A percentile compares a stretch with the other conserved stretches of the same genome.
These are phyloP conservation scores for Lactarius evosmus DNA, from an alignment of 768 basidiomycete genomes.

Conservation along the genomic window DNA sequence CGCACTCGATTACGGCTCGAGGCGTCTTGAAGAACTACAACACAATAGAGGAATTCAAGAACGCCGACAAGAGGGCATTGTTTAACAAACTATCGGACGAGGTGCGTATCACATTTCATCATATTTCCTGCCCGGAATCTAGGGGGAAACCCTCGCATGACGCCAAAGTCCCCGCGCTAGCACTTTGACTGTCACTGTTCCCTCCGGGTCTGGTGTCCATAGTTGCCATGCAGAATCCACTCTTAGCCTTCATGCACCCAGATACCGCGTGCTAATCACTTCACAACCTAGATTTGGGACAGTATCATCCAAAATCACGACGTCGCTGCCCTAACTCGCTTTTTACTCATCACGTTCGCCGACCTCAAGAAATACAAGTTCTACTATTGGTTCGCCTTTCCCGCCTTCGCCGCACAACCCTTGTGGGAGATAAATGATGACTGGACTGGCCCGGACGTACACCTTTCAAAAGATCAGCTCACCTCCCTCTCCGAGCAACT, in stretches of 20 bases:
- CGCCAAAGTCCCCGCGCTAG: not conserved
- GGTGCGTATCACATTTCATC: constrained; percentile 40
- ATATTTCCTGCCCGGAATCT: not conserved
- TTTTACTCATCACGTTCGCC: constrained; percentile 89
- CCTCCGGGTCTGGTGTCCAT: not conserved
- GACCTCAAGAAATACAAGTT: constrained; percentile 99
- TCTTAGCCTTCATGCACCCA: not conserved
- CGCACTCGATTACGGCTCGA: constrained; percentile 48
- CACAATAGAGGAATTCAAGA: constrained; percentile 94
- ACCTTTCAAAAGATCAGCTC: constrained; percentile 45
- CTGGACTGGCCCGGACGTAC: constrained; percentile 50
- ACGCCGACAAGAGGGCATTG: constrained; percentile 81
- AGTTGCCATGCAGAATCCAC: too few species aligned
- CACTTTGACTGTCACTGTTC: not conserved
- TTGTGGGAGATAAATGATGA: constrained; percentile 81
- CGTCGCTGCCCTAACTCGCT: constrained; percentile 60
- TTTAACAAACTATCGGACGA: constrained; percentile 71
- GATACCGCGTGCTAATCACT: not conserved
- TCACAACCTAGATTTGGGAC: constrained; percentile 60
- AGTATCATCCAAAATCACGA: constrained; percentile 51
- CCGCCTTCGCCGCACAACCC: constrained; percentile 85
- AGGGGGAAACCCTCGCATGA: not conserved
- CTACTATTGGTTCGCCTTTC: constrained; percentile 98
- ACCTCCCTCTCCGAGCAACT: constrained; percentile 44
- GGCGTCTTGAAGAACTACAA: constrained; percentile 93